Evolutionary conservation across 768 basidiomycete species (phyloP).

Genomic region (Russula foetens): DNA sequence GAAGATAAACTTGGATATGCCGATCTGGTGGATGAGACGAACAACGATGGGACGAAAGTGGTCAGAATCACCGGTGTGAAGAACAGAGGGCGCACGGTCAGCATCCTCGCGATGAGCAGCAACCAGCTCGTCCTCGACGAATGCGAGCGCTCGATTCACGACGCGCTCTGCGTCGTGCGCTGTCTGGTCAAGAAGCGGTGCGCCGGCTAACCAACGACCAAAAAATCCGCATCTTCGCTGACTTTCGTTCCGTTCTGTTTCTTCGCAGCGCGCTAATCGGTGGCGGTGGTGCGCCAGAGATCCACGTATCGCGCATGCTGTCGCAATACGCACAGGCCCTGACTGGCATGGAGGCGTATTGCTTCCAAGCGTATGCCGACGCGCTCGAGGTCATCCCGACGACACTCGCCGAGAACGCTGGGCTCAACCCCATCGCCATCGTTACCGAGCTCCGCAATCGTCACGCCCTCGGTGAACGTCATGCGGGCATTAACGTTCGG

Average conservation of each 20-base stretch:
- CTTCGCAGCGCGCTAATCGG: slow-evolving; percentile 74
- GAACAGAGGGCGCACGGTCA: slow-evolving; percentile 91
- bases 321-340: slow-evolving; percentile 88
- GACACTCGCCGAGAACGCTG: slow-evolving; percentile 96
- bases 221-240: background rate
- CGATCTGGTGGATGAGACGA: slow-evolving; percentile 88
- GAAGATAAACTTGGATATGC: slow-evolving; percentile 98
- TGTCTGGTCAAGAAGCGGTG: slow-evolving; percentile 98
- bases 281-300: slow-evolving; percentile 96
- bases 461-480: slow-evolving; percentile 90
- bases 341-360: slow-evolving; percentile 98
- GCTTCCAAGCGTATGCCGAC: slow-evolving; percentile 97
- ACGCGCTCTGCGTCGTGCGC: slow-evolving; percentile 96
- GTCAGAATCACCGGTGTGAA: slow-evolving; percentile 93
- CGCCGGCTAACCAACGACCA: slow-evolving; percentile 21
- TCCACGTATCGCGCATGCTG: slow-evolving; percentile 88
- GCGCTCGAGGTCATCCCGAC: slow-evolving; percentile 97
- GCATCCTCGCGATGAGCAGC: slow-evolving; percentile 89
- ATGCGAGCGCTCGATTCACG: slow-evolving; percentile 94
- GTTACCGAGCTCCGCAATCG: slow-evolving; percentile 96
- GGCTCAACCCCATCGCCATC: slow-evolving; percentile 94
- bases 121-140: slow-evolving; percentile 94
- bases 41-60: slow-evolving; percentile 77
- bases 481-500: slow-evolving; percentile 96
- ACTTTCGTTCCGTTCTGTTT: background rate